Conservation (phyloP, 2,329 filamentous ascomycete genomes). For the Cryphonectria japonica region DNA sequence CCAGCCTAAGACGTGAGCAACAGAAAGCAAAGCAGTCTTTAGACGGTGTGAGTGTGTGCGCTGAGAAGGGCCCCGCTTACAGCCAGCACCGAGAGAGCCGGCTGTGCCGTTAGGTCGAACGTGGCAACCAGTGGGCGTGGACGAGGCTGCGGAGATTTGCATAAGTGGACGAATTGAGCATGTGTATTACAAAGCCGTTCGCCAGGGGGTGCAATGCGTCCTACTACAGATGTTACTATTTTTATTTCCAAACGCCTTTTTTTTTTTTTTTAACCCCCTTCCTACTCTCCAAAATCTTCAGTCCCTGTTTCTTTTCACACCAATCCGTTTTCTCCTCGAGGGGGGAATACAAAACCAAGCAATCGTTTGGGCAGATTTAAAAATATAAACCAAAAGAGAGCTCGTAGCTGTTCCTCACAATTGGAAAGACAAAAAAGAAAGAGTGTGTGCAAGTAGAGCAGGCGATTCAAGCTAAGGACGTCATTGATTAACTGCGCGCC, state of each 20-base stretch:
- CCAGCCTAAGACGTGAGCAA: background rate
- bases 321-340: background rate
- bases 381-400: background rate
- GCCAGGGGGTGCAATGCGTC: background rate
- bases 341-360: background rate
- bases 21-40: background rate
- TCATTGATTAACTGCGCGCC: constrained; percentile 8
- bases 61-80: too few relatives aligned
- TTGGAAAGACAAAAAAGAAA: background rate
- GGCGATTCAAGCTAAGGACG: background rate
- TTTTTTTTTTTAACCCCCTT: background rate
- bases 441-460: background rate
- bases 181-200: constrained; percentile 5
- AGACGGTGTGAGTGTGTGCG: background rate
- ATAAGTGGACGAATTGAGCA: background rate
- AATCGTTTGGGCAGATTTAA: background rate
- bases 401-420: background rate
- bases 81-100: background rate
- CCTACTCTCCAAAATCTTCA: background rate
- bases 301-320: background rate
- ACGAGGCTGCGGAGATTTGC: background rate
- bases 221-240: background rate
- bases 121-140: background rate
- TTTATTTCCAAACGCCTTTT: background rate
- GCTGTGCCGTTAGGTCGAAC: background rate